These are phyloP conservation scores for Ophiocordyceps camponoti-floridani DNA, from an alignment of 2,329 filamentous ascomycete genomes.

Conservation along the genomic window DNA sequence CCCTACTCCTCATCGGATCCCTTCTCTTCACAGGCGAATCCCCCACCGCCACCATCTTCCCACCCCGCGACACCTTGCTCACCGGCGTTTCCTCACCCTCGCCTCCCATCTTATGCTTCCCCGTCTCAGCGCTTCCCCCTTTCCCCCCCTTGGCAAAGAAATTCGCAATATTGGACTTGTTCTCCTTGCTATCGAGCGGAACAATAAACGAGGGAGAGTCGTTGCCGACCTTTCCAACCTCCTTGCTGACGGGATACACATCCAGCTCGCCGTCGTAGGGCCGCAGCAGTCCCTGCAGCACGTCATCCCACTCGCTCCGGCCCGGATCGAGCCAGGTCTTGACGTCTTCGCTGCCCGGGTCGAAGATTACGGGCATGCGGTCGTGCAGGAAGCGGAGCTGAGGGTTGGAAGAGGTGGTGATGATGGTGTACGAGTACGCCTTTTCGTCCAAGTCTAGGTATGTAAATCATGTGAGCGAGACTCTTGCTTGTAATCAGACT, in stretches of 20 bases:
- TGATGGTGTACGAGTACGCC: conserved; percentile 79
- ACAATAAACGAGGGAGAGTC: conserved; percentile 72
- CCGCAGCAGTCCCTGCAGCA: conserved; percentile 62
- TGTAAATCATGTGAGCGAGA: not conserved
- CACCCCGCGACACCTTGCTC: too few relatives aligned
- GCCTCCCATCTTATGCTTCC: conserved; percentile 3
- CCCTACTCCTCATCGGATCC: too few relatives aligned
- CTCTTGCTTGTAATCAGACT: not conserved
- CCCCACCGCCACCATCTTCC: too few relatives aligned
- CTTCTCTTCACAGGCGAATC: too few relatives aligned
- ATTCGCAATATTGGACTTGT: conserved; percentile 86
- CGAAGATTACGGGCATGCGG: conserved; percentile 86
- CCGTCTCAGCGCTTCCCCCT: conserved; percentile 3
- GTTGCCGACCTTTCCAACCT: conserved; percentile 88
- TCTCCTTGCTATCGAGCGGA: conserved; percentile 67
- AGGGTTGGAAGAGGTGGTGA: conserved; percentile 74
- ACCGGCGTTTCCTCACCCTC: too few relatives aligned
- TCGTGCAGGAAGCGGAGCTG: conserved; percentile 79
- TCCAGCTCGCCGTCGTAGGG: conserved; percentile 68
- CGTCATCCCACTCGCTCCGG: conserved; percentile 53
- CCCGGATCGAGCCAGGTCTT: conserved; percentile 63
- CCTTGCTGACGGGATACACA: conserved; percentile 70
- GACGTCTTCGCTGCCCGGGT: conserved; percentile 54
- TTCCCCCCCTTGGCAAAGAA: conserved; percentile 57
- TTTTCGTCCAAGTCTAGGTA: conserved; percentile 31